Evolutionary conservation across 371 early-diverging fungal species (phyloP), one percentile per base, ranked within the genome.

Genomic region (Haplosporangium sp.): DNA sequence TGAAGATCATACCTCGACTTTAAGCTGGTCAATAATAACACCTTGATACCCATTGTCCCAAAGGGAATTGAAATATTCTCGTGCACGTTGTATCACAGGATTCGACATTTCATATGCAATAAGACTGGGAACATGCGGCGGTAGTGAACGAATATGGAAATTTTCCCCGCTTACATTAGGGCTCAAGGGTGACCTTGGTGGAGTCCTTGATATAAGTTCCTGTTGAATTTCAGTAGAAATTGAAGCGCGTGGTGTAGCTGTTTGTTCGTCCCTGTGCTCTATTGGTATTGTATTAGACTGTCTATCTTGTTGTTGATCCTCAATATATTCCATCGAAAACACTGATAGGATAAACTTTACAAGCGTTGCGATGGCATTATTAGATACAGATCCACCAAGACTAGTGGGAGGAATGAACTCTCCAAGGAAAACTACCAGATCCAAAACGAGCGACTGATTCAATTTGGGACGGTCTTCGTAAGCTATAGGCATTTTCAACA

Each of bases 11-110:
- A 82, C 50, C 83, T 85, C 20, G 40, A 37, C 2, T 67, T 68
- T 11, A n/a, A 82, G 65, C 15, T 78, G 83, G 0, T 66, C 50
- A 3, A 84, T 53, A 0, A 90, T 81, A 0, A 70, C 55, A 10
- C 77, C 75, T 9, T 79, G 84, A 27, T 81, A 83, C 0, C 86
- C 87, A 2, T 67, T 57, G 9, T 79, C 72, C 89, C 89, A 90
- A 40, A 86, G 82, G 3, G 72, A 76, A 44, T 83, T 72, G 38
- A 88, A 65, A 27, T 85, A 87, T 0, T 57, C 40, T 5, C 82
- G 65, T 39, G 76, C 69, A 3, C 38, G 65, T n/a, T 68, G 68
- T 10, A 81, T 38, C 4, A 66, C 48, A 19, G 72, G 72, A 40
- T 59, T 72, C 1, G 63, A 35, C 19, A 61, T 65, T 37, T 75